Percentiles rank a stretch among this genome's conserved stretches.
phyloP scores from a whole-genome alignment of 2,329 filamentous ascomycete species.

The Rutstroemia sp. region DNA sequence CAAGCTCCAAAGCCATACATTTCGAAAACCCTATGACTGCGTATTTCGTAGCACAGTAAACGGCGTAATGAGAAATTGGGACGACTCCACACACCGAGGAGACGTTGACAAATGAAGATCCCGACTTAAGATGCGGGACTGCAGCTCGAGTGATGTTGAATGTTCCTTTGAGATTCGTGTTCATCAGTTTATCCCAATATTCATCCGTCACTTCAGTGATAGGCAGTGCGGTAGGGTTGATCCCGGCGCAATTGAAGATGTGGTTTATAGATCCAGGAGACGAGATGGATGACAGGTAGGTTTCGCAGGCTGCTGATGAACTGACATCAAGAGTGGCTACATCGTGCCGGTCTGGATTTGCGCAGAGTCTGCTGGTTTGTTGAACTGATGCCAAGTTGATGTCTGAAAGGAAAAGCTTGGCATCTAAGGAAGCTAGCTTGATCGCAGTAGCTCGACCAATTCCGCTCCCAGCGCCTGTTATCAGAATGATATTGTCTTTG shows the following conservation, averaged over 20 bases:
- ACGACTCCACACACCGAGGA: conserved; percentile 31
- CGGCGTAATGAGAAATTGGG: conserved; percentile 17
- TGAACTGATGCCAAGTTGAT: conserved; percentile 22
- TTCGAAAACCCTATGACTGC: conserved; percentile 34
- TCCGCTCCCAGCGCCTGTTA: conserved; percentile 26
- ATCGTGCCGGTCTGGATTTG: not conserved
- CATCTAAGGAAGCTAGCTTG: conserved; percentile 24
- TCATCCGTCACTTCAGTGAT: conserved; percentile 36
- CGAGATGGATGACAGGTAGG: conserved; percentile 21
- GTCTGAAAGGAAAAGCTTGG: conserved; percentile 25
- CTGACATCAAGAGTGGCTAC: not conserved
- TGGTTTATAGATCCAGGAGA: conserved; percentile 17
- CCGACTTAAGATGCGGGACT: conserved; percentile 32
- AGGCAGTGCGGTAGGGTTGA: conserved; percentile 39
- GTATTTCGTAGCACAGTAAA: conserved; percentile 34
- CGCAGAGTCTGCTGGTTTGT: conserved; percentile 13
- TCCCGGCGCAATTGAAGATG: conserved; percentile 37
- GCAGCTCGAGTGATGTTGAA: conserved; percentile 38
- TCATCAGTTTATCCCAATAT: conserved; percentile 40
- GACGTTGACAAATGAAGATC: conserved; percentile 34
- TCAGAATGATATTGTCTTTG: conserved; percentile 20
- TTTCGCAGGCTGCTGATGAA: not conserved
- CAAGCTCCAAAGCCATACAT: conserved; percentile 31
- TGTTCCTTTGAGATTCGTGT: conserved; percentile 36
- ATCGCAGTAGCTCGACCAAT: conserved; percentile 25